Evolutionary conservation across 192 early-diverging fungal species (phyloP), one percentile per base, ranked within the genome.

Genomic region (Spinellus fusiger): DNA sequence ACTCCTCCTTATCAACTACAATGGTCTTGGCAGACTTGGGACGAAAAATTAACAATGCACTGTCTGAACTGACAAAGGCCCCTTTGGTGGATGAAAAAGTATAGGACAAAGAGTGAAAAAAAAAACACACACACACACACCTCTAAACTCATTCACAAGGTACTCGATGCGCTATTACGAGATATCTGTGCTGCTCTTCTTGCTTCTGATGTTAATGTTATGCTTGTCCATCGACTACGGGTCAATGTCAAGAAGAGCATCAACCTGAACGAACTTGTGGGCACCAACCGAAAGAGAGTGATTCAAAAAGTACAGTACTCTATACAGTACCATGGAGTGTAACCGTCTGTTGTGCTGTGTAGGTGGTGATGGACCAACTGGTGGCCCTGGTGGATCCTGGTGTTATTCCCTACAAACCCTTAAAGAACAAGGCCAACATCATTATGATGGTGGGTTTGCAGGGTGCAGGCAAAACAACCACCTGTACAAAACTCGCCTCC

Each of bases 361-460:
- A 80, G 73, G 87, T 92, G 6, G 90, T 98, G 31, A 89, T 89
- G 71, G 93, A 98, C 62, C 94, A 96, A 68, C 83, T 98, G 31
- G 86, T 81, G 37, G 65, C 80, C 12, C 79, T 98, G 31, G 93
- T 98, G 1, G 92, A 93, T 69, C 93, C 94, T 1, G 87, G 88
- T 40, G 85, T 85, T 15, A 87, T 93, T 54, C 78, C 91, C n/a
- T 95, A 86, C 74, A 85, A 82, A 65, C 93, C 94, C 38, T 81
- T 82, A 38, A 95, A 94, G 71, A 86, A 88, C 18, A 85, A 84
- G 66, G 51, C 81, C 25, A 95, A 94, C 70, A 79, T 96, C 8
- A 84, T 96, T 49, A 96, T 98, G 95, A 95, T 98, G 84, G 95
- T 98, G 26, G 95, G 95, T 61, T 73, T 98, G 66, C 95, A 98